Base-by-base conservation (phyloP, 2,329 filamentous ascomycete genomes). In the Alternaria infectoria region DNA sequence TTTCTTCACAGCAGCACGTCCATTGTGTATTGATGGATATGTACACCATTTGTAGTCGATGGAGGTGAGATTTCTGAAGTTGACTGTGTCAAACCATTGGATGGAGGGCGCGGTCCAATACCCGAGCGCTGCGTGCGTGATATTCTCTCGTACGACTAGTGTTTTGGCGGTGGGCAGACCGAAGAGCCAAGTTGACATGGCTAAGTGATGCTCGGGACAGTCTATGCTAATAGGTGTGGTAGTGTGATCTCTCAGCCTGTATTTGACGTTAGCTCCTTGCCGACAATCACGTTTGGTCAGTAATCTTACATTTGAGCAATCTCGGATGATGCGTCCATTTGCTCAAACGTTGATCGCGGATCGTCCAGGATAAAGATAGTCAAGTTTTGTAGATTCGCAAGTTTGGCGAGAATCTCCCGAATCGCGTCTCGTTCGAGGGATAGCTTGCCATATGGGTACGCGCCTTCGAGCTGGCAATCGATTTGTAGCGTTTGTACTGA, bases 351-450 rank as follows among this genome's bases (percentile, higher is more conserved):
- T 36, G 32, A n/a, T 36, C 32, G 32, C 8, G 32, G 15, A n/a
- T 36, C 8, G 15, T 36, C 32, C 32, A 36, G 8, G 8, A 36
- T 36, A 36, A 36, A 36, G 15, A 36, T 36, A 15, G 32, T 36
- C 15, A 36, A n/a, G 2, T 36, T 36, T n/a, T 36, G 32, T 36
- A 36, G 15, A 36, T 36, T n/a, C 15, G 15, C 32, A 36, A 36
- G 15, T 36, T n/a, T 36, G 32, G 15, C 32, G 32, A 36, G 32
- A n/a, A 36, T 36, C 32, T n/a, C 32, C 7, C 25, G 46, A 7
- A 49, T 30, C 46, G 25, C 25, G 25, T 49, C 46, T 49, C 6
- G 46, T 26, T 49, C 46, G 25, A 30, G 32, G 32, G 32, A n/a
- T n/a, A 36, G 32, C 10, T 36, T 36, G 4, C 32, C 32, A 36